A percentile compares a stretch with the other conserved stretches of the same genome.
Conservation (phyloP, 306 rosid genomes). For the Oemleria cerasiformis region DNA sequence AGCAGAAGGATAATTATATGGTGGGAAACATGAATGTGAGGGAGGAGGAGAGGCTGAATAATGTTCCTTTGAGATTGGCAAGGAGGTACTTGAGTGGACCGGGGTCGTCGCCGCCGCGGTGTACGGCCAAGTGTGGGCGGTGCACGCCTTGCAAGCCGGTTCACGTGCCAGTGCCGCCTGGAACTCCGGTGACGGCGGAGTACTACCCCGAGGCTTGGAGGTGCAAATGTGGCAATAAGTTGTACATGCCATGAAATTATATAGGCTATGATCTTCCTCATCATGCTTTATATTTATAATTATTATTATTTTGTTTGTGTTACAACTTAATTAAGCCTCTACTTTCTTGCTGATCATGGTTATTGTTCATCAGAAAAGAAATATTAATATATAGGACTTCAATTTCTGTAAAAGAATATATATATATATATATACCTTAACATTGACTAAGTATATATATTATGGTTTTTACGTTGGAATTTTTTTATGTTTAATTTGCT, state of each 20-base stretch:
- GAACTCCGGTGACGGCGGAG: slow-evolving; percentile 78
- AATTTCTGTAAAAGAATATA: not conserved
- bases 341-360: not conserved
- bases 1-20: not conserved
- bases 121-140: slow-evolving; percentile 68
- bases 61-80: slow-evolving; percentile 14
- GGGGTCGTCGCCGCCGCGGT: slow-evolving; percentile 83
- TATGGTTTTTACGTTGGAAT: too few species aligned
- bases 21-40: not conserved
- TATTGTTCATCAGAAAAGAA: not conserved
- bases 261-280: not conserved
- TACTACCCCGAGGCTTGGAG: slow-evolving; percentile 99
- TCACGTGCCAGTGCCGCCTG: slow-evolving; percentile 87
- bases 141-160: slow-evolving; percentile 85
- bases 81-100: slow-evolving; percentile 67
- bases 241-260: slow-evolving; percentile 73
- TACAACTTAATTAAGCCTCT: not conserved
- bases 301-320: not conserved
- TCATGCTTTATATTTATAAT: not conserved
- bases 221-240: slow-evolving; percentile 91
- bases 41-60: slow-evolving; percentile 14
- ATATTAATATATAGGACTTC: not conserved
- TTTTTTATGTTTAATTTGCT: too few species aligned
- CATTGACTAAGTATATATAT: not conserved
- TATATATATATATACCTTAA: not conserved